Conservation (phyloP, 2,329 filamentous ascomycete species). For the Pseudogymnoascus sp. region DNA sequence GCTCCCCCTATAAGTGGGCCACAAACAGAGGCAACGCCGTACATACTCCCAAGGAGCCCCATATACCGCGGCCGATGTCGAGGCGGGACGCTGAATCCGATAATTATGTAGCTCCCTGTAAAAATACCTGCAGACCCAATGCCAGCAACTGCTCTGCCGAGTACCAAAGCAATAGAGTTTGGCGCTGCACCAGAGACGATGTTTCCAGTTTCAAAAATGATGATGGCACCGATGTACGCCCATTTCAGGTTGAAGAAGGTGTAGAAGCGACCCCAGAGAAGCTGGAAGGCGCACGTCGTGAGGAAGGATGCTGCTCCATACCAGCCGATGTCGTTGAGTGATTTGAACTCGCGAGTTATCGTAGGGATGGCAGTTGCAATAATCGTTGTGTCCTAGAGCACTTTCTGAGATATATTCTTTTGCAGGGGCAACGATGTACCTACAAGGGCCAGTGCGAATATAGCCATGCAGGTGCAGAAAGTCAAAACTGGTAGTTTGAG, state of each 20-base stretch:
- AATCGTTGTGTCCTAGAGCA: constrained; percentile 33
- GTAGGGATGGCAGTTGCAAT: constrained; percentile 16
- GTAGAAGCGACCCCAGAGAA: constrained; percentile 21
- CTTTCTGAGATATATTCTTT: constrained; percentile 36
- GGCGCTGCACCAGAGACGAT: constrained; percentile 26
- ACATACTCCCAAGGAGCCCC: constrained; percentile 20
- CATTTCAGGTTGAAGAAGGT: constrained; percentile 26
- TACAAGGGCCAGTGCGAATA: neutral
- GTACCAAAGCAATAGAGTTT: constrained; percentile 26
- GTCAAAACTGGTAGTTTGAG: neutral
- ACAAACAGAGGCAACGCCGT: constrained; percentile 22
- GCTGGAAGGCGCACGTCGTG: constrained; percentile 24
- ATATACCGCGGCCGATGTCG: constrained; percentile 18
- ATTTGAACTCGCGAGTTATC: constrained; percentile 21
- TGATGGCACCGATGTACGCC: constrained; percentile 21
- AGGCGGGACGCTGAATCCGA: constrained; percentile 21
- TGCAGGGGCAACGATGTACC: constrained; percentile 36
- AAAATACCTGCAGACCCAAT: constrained; percentile 26
- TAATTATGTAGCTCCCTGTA: constrained; percentile 25
- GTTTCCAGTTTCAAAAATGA: constrained; percentile 27
- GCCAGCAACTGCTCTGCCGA: constrained; percentile 28
- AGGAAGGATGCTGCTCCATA: constrained; percentile 33
- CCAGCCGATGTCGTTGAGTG: constrained; percentile 27
- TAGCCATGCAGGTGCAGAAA: neutral
- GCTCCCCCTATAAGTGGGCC: constrained; percentile 33